phyloP scores from a whole-genome alignment of 352 stramenopile genomes.

The Porosira glacialis region DNA sequence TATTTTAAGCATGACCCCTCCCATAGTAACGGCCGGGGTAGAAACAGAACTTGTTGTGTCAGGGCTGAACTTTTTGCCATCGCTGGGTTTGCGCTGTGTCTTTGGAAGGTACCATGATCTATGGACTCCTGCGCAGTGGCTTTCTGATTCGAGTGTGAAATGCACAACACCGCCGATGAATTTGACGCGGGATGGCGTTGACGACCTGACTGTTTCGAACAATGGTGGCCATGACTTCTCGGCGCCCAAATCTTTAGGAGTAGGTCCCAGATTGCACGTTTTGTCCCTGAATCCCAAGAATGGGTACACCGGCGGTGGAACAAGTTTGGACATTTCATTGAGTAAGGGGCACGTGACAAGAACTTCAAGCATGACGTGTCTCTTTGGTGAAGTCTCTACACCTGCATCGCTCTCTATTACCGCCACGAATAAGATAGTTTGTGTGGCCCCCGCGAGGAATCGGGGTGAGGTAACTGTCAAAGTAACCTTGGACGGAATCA shows the following conservation, averaged over 20 bases:
- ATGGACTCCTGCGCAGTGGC: constrained; percentile 44
- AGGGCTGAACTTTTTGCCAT: constrained; percentile 83
- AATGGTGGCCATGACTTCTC: constrained; percentile 43
- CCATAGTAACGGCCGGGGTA: constrained; percentile 54
- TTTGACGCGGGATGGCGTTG: constrained; percentile 36
- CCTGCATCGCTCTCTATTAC: constrained; percentile 26
- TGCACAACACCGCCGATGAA: constrained; percentile 49
- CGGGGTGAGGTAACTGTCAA: constrained; percentile 23
- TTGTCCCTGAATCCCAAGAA: constrained; percentile 41
- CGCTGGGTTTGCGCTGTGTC: constrained; percentile 81
- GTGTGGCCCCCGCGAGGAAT: constrained; percentile 34
- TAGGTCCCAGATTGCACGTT: constrained; percentile 42
- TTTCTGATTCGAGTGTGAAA: constrained; percentile 26
- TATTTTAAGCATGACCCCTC: constrained; percentile 63
- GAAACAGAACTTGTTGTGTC: constrained; percentile 82
- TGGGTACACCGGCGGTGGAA: constrained; percentile 51
- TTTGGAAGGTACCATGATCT: constrained; percentile 77
- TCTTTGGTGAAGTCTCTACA: constrained; percentile 38
- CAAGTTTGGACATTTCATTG: constrained; percentile 41
- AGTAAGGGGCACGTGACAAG: constrained; percentile 55
- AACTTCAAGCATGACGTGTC: constrained; percentile 39
- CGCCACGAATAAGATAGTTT: constrained; percentile 38
- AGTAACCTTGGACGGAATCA: constrained; percentile 27
- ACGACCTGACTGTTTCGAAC: constrained; percentile 43
- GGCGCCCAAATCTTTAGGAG: constrained; percentile 20